Percentiles rank a stretch among this genome's conserved stretches.
These are phyloP conservation scores for Strigomonas culicis DNA, from an alignment of 208 protist genomes.

Conservation along the genomic window DNA sequence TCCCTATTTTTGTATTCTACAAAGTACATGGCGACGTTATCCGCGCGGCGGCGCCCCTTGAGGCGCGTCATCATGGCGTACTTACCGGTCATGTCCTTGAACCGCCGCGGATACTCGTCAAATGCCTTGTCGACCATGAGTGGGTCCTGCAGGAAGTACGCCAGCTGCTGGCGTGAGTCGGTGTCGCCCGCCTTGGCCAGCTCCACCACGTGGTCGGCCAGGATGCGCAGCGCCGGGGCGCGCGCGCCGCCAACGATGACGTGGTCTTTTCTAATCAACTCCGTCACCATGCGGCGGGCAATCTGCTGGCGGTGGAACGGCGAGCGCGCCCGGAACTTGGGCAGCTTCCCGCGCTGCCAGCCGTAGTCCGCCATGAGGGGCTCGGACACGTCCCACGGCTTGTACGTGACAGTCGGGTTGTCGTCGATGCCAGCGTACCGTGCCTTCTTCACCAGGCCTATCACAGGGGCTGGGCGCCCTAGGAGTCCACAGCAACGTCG, in stretches of 20 bases:
- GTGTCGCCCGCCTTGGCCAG: slow-evolving; percentile 87
- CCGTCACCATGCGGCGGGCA: slow-evolving; percentile 86
- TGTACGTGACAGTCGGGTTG: slow-evolving; percentile 74
- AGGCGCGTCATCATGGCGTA: slow-evolving; percentile 89
- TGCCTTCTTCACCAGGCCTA: slow-evolving; percentile 58
- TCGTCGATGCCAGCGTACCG: slow-evolving; percentile 79
- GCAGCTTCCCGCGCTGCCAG: slow-evolving; percentile 74
- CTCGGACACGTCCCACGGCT: slow-evolving; percentile 69
- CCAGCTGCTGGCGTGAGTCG: slow-evolving; percentile 84
- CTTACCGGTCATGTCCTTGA: slow-evolving; percentile 77
- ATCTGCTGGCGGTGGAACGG: slow-evolving; percentile 88
- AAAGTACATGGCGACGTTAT: slow-evolving; percentile 88
- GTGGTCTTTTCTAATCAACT: slow-evolving; percentile 88
- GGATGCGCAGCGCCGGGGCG: slow-evolving; percentile 79
- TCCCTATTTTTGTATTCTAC: slow-evolving; percentile 89
- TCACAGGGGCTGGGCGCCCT: slow-evolving; percentile 62
- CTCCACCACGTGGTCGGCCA: slow-evolving; percentile 87
- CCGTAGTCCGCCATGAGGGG: slow-evolving; percentile 85
- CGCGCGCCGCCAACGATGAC: slow-evolving; percentile 84
- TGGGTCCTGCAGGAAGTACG: slow-evolving; percentile 85
- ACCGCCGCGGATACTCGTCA: slow-evolving; percentile 87
- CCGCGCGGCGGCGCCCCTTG: slow-evolving; percentile 54
- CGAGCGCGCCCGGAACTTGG: slow-evolving; percentile 78
- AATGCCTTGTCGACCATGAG: slow-evolving; percentile 92
- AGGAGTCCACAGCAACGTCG: slow-evolving; percentile 17